These are phyloP conservation scores for Dictyostelium discoideum DNA, from an alignment of 78 protist genomes.

Conservation along the genomic window dicty_2.7 NC_007089.4:4004501-4005000, in stretches of 20 bases:
- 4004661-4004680: no score
- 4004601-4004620: not conserved
- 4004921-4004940: conserved; percentile 4
- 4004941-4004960: not conserved
- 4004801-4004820: not conserved
- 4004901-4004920: conserved; percentile 2
- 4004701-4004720: not conserved
- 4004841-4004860: not conserved
- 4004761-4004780: not conserved
- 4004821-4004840: not conserved
- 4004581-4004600: not conserved
- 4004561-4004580: not conserved
- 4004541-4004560: no score
- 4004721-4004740: no score
- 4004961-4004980: not conserved
- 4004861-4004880: not conserved
- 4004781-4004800: not conserved
- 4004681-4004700: not conserved
- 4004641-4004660: not conserved
- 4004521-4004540: not conserved
- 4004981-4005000: not conserved
- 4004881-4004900: conserved; percentile 25
- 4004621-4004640: not conserved
- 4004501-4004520: not conserved
- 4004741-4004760: no score